Conservation (phyloP, 2,329 filamentous ascomycete genomes). For the Huntiella omanensis region DNA sequence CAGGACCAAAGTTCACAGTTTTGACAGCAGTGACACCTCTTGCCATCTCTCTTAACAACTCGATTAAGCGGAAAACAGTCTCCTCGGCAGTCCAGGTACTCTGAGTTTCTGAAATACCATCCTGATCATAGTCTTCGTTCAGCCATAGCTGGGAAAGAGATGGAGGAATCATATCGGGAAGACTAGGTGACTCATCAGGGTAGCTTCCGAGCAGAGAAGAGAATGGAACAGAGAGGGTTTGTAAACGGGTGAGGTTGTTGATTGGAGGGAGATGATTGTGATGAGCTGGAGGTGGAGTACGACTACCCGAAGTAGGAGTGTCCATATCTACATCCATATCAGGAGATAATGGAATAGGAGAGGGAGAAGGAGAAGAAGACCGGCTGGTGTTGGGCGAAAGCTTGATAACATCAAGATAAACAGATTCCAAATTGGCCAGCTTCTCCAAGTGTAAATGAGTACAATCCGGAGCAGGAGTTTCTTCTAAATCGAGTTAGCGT, state of each 20-base stretch:
- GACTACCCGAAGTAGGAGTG: neutral
- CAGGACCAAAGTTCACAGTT: conserved; percentile 8
- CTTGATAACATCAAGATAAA: conserved; percentile 6
- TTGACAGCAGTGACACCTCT: conserved; percentile 6
- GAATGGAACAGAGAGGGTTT: conserved; percentile 6
- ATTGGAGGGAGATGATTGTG: conserved; percentile 7
- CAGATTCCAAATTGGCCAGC: conserved; percentile 6
- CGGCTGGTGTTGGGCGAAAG: neutral
- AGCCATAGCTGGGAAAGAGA: conserved; percentile 8
- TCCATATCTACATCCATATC: conserved; percentile 3
- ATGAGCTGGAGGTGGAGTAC: neutral
- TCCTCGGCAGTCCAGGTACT: conserved; percentile 7
- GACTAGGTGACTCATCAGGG: conserved; percentile 8
- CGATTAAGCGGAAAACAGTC: conserved; percentile 3
- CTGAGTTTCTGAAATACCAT: neutral
- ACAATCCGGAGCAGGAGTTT: neutral
- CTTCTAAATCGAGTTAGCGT: neutral
- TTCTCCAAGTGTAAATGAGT: conserved; percentile 8
- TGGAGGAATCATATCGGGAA: conserved; percentile 8
- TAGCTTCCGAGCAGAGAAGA: conserved; percentile 8
- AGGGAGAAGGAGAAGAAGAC: neutral
- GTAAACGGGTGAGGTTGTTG: conserved; percentile 6
- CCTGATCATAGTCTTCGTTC: conserved; percentile 6
- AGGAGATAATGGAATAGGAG: neutral
- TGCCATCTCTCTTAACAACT: conserved; percentile 6